A percentile compares a stretch with the other conserved stretches of the same genome.
Evolutionary conservation across 176 grass and related monocot species (phyloP).

Genomic region (Guadua angustifolia): DNA sequence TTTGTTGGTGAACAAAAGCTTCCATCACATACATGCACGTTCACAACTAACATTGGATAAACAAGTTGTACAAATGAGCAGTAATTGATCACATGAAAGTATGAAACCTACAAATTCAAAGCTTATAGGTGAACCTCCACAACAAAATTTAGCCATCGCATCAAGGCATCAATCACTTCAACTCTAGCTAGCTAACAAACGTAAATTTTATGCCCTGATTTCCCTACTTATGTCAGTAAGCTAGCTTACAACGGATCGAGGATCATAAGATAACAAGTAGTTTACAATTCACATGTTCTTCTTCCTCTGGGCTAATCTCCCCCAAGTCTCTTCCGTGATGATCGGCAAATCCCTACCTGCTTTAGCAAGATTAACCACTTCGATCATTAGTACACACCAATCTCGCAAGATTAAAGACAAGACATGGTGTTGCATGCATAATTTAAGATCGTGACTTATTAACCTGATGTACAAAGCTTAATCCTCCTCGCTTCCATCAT

Average conservation of each 20-base stretch:
- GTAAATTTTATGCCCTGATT: neutral
- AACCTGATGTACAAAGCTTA: constrained; percentile 45
- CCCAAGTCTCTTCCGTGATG: constrained; percentile 46
- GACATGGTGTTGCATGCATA: neutral
- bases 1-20: neutral
- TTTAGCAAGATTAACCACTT: constrained; percentile 30
- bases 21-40: neutral
- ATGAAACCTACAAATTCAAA: constrained; percentile 4
- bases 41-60: neutral
- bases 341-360: constrained; percentile 49
- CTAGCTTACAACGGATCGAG: neutral
- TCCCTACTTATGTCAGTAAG: neutral
- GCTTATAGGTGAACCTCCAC: neutral
- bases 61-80: neutral
- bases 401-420: neutral
- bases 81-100: neutral
- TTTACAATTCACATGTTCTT: neutral
- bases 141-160: constrained; percentile 24
- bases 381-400: neutral
- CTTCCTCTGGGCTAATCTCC: constrained; percentile 8
- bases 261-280: constrained; percentile 41
- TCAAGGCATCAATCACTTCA: neutral
- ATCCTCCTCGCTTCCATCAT: constrained; percentile 40
- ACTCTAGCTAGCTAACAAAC: neutral
- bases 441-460: neutral